Percentiles rank a stretch among this genome's conserved stretches.
These are phyloP conservation scores for Phialophora expanda DNA, from an alignment of 2,329 filamentous ascomycete genomes.

Conservation along the genomic window DNA sequence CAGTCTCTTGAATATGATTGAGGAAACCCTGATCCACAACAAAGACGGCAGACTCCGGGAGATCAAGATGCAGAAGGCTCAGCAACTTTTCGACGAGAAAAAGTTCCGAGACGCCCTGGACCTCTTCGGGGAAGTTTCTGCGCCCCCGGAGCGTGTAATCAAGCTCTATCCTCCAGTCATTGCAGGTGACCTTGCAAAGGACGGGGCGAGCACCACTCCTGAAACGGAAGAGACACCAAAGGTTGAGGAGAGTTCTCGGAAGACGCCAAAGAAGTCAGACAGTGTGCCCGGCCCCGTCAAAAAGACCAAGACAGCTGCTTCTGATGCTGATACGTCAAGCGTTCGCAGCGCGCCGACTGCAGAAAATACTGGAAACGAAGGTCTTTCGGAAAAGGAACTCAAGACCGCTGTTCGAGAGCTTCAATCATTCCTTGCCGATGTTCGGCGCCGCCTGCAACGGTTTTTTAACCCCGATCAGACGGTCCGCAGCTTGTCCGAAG, in stretches of 20 bases:
- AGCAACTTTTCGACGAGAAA: slow-evolving; percentile 77
- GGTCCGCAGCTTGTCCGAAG: slow-evolving; percentile 45
- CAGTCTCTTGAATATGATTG: slow-evolving; percentile 84
- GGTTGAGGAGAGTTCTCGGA: slow-evolving; percentile 11
- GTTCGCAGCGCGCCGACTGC: slow-evolving; percentile 26
- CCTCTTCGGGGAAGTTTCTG: slow-evolving; percentile 86
- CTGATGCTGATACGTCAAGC: slow-evolving; percentile 31
- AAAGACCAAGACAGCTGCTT: slow-evolving; percentile 22
- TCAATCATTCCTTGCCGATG: slow-evolving; percentile 85
- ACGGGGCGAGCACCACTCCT: slow-evolving; percentile 49
- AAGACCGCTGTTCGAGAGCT: slow-evolving; percentile 80
- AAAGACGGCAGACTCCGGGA: slow-evolving; percentile 81
- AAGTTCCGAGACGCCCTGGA: slow-evolving; percentile 88
- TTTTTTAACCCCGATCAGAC: slow-evolving; percentile 65
- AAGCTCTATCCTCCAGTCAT: slow-evolving; percentile 82
- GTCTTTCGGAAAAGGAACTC: slow-evolving; percentile 74
- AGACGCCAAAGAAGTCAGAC: slow-evolving; percentile 25
- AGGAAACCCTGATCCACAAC: slow-evolving; percentile 84
- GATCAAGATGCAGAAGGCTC: slow-evolving; percentile 90
- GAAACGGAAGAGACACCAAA: slow-evolving; percentile 27
- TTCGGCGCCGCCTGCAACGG: slow-evolving; percentile 68
- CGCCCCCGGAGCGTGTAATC: slow-evolving; percentile 86
- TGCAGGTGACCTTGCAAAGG: slow-evolving; percentile 72
- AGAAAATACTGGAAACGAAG: slow-evolving; percentile 28
- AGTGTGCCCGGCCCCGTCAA: slow-evolving; percentile 25